Base-by-base conservation (phyloP, 2,329 filamentous ascomycete species). In the Cadophora luteo-olivacea region DNA sequence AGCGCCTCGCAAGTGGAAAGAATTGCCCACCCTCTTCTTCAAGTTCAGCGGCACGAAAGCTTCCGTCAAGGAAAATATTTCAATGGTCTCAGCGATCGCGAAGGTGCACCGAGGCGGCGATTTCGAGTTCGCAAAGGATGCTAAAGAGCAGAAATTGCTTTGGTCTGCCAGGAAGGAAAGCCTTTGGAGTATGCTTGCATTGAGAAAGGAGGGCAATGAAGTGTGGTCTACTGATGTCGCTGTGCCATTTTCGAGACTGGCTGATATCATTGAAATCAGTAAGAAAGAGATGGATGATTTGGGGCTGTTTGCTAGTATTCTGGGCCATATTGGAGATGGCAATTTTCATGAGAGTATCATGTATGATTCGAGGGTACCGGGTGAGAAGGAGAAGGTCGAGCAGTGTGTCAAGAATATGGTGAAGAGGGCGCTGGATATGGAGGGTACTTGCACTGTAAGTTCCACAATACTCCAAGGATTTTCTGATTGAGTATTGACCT, bases 311-410 rank as follows among this genome's bases (percentile, higher is more conserved):
- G 93, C 93, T 0, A 94, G 91, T 75, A 92, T 97, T 33, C 83
- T 97, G 4, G 94, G 94, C 3, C 94, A 97, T 77, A 91, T 97
- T 67, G 94, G 94, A 14, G 94, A 97, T 77, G 94, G 94, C 48
- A 97, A 97, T 80, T 97, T 97, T 82, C 94, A 97, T 79, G 91
- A 94, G 78, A 92, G 91, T 77, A 96, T 97, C 80, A 91, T 97
- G 81, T 97, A 97, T 79, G 88, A 96, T 80, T 86, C 87, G 32
- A 85, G 84, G 29, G 84, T 94, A 66, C 85, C 87, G 3, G 87
- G 84, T 32, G 92, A 97, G 80, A 86, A 86, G 66, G 89, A 86
- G 52, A 92, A 91, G 73, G 93, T 96, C 1, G 92, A 96, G 78
- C 86, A 84, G 65, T 93, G 92, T 72, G 93, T 97, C 58, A 89